A percentile compares a stretch with the other conserved stretches of the same genome.
phyloP scores from a whole-genome alignment of 2,329 filamentous ascomycete genomes.

The Fusarium chlamydosporum region DNA sequence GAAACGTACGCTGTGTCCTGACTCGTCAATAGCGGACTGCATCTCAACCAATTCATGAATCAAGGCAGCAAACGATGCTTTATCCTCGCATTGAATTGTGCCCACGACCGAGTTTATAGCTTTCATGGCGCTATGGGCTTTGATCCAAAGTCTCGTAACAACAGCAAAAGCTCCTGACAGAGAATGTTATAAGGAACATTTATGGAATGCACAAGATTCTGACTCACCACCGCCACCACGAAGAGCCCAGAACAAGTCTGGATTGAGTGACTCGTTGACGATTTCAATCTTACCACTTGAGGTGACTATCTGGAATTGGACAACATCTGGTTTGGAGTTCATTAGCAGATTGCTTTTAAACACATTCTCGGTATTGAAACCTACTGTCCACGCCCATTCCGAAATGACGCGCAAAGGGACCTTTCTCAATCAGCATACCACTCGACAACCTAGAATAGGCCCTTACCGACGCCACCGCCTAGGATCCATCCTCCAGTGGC shows the following conservation, averaged over 20 bases:
- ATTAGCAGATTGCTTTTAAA: background rate
- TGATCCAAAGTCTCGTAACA: background rate
- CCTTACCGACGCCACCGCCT: background rate
- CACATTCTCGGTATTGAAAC: background rate
- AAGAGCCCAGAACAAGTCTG: background rate
- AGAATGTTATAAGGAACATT: background rate
- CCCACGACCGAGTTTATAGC: background rate
- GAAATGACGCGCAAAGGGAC: conserved; percentile 1
- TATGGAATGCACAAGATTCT: background rate
- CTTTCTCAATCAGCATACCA: background rate
- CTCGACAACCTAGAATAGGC: background rate
- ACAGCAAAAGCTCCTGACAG: background rate
- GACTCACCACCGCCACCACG: background rate
- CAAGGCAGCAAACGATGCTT: background rate
- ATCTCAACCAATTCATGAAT: conserved; percentile 1
- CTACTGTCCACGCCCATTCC: conserved; percentile 2
- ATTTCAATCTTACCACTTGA: background rate
- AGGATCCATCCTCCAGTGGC: conserved; percentile 1
- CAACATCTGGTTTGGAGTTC: background rate
- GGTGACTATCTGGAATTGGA: background rate
- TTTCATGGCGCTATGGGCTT: background rate
- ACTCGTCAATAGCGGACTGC: background rate
- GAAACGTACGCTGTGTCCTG: background rate
- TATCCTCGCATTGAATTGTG: background rate
- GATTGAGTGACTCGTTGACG: background rate